Base-by-base conservation (phyloP, 1,139 yeast species). In the Geotrichum klebahnii region DNA sequence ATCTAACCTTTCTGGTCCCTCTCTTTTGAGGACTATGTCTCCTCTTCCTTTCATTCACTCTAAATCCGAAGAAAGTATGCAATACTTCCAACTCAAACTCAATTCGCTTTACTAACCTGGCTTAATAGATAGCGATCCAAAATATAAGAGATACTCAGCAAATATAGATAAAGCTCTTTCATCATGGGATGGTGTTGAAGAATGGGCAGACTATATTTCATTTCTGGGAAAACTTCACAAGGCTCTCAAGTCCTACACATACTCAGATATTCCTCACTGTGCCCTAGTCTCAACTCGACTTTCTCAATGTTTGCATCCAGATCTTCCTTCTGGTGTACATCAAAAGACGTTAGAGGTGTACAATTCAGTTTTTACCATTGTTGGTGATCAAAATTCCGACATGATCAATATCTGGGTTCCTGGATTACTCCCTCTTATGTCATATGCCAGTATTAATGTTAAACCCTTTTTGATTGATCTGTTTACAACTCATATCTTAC, bases 191-290 rank as follows among this genome's bases (percentile, higher is more conserved):
- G 67, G 81, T n/a, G 82, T 89, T 1, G 84, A 82, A 38, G 97
- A 90, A 71, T 92, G 98, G 98, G 97, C 98, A n/a, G 98, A 92
- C 64, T 89, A 90, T 66, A 92, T 92, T 53, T 84, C 97, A 19
- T 89, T 88, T 64, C 72, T 94, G 42, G 81, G 92, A 1, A 79
- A 85, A 57, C 75, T 92, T 10, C 81, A 82, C 55, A 86, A 88
- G 64, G 82, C 92, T 0, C 68, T 89, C 33, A 77, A 75, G 51
- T 55, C 70, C 5, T 71, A 70, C 50, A 65, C 68, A 9, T 69
- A 66, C 29, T 69, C 54, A 68, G 46, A 55, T 8, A 70, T 84
- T 2, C 88, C 89, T 2, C 76, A 68, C 59, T 69, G 65, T 54
- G 62, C 51, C 52, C 67, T 59, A 53, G 75, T 73, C 5, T 63